Conservation (phyloP, 352 stramenopile species). For the Globisporangium nodosum region DNA sequence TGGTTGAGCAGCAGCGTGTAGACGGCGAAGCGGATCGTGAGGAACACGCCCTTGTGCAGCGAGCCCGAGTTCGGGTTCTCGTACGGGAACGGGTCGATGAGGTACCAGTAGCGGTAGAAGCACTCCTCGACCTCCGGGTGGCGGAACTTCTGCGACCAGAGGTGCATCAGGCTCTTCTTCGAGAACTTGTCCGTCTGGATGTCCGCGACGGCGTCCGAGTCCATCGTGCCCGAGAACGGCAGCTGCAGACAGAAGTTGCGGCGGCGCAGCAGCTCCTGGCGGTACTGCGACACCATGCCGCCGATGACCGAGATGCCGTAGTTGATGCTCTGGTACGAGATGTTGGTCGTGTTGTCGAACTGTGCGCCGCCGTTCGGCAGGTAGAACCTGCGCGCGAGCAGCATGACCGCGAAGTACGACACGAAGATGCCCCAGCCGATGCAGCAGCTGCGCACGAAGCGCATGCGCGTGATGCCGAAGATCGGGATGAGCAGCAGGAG, state of each 20-base stretch:
- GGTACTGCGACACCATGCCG: constrained; percentile 83
- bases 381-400: constrained; percentile 28
- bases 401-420: constrained; percentile 56
- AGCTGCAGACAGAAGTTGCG: constrained; percentile 77
- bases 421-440: constrained; percentile 76
- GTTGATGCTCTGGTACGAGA: constrained; percentile 81
- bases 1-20: constrained; percentile 66
- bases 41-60: constrained; percentile 67
- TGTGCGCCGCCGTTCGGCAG: constrained; percentile 21
- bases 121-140: constrained; percentile 70
- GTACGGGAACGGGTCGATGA: constrained; percentile 83
- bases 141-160: constrained; percentile 63
- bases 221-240: constrained; percentile 65
- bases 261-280: constrained; percentile 63
- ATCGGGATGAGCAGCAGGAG: constrained; percentile 81
- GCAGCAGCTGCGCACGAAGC: constrained; percentile 63
- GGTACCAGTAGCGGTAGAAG: constrained; percentile 82
- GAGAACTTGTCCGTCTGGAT: constrained; percentile 71
- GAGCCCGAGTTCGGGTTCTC: constrained; percentile 77
- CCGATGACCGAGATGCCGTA: constrained; percentile 76
- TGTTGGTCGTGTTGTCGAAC: constrained; percentile 69
- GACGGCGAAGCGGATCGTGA: constrained; percentile 71
- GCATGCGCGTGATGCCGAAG: constrained; percentile 82
- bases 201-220: constrained; percentile 50
- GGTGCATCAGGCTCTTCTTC: constrained; percentile 60